Evolutionary conservation across 306 rosid species (phyloP).

Genomic region (Oemleria cerasiformis): DNA sequence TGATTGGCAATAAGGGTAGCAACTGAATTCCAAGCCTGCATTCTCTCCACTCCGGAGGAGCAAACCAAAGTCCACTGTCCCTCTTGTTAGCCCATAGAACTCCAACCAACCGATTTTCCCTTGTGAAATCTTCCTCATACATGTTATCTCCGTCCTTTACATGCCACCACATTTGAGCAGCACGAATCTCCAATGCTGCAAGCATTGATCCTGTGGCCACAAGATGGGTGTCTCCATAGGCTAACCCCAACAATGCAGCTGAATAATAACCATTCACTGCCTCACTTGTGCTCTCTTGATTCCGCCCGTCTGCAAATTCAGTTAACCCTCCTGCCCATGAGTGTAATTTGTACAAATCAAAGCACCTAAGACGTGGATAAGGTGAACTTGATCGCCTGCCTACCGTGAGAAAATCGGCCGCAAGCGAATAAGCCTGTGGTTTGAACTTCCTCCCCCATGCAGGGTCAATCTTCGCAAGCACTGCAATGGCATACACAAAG

Average conservation of each 20-base stretch:
- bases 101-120: slow-evolving; percentile 59
- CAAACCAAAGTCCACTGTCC: slow-evolving; percentile 90
- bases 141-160: slow-evolving; percentile 43
- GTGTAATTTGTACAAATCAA: slow-evolving; percentile 64
- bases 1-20: slow-evolving; percentile 64
- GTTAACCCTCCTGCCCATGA: slow-evolving; percentile 92
- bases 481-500: slow-evolving; percentile 75
- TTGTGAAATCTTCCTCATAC: slow-evolving; percentile 54
- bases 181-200: slow-evolving; percentile 58
- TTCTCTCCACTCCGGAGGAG: slow-evolving; percentile 74
- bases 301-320: slow-evolving; percentile 79
- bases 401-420: slow-evolving; percentile 66
- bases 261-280: slow-evolving; percentile 79
- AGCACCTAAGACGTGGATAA: slow-evolving; percentile 72
- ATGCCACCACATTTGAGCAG: slow-evolving; percentile 86
- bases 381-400: slow-evolving; percentile 31
- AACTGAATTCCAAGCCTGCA: slow-evolving; percentile 79
- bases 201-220: slow-evolving; percentile 60
- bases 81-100: slow-evolving; percentile 81
- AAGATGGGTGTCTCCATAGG: slow-evolving; percentile 62
- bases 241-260: slow-evolving; percentile 75
- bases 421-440: slow-evolving; percentile 60
- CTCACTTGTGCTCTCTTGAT: slow-evolving; percentile 87
- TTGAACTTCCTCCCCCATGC: slow-evolving; percentile 70
- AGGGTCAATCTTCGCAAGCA: slow-evolving; percentile 72